These are phyloP conservation scores for Trichophaea hybrida DNA, from an alignment of 2,329 filamentous ascomycete genomes.

Conservation along the genomic window DNA sequence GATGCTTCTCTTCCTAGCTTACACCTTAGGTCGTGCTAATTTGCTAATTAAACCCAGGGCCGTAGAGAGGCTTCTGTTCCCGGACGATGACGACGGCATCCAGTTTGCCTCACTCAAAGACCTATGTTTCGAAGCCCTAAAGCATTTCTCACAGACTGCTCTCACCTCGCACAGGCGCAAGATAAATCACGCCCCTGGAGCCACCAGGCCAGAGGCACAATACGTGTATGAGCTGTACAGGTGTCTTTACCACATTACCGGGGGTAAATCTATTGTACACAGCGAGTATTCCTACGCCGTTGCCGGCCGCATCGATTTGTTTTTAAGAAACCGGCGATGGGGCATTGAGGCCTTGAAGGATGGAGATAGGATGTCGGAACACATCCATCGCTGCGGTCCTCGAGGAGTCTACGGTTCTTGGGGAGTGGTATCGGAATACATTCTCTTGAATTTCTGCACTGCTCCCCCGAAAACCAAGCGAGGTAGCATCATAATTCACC, in stretches of 20 bases:
- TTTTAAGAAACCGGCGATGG: not conserved
- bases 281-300: not conserved
- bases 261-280: not conserved
- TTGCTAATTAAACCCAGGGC: no score
- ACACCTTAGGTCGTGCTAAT: no score
- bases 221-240: not conserved
- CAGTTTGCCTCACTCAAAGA: not conserved
- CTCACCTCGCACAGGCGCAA: not conserved
- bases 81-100: not conserved
- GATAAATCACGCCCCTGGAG: not conserved
- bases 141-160: not conserved
- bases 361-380: not conserved
- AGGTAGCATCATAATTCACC: not conserved
- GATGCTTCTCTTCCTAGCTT: not conserved
- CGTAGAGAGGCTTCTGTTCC: not conserved
- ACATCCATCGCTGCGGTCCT: not conserved
- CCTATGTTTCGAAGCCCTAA: not conserved
- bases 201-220: not conserved
- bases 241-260: not conserved
- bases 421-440: not conserved
- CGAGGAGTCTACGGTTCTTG: not conserved
- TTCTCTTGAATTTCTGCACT: not conserved
- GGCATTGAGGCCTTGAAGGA: not conserved
- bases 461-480: not conserved
- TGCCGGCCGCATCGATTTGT: not conserved